Percentiles rank a stretch among this genome's conserved stretches.
These are phyloP conservation scores for Hypoxylon rubiginosum DNA, from an alignment of 2,329 filamentous ascomycete genomes.

Conservation along the genomic window DNA sequence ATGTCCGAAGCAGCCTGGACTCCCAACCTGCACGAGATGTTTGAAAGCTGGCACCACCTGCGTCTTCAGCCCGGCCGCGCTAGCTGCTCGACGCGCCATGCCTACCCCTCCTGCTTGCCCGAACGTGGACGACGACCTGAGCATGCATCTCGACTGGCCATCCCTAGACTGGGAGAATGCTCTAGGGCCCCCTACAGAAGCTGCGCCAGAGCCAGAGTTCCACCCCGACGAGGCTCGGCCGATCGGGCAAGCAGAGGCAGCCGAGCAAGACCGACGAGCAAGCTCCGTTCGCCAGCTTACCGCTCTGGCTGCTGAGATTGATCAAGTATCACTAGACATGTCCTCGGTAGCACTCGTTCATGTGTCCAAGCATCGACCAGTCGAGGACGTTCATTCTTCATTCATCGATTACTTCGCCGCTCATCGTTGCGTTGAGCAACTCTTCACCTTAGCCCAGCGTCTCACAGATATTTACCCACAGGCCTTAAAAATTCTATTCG, in stretches of 20 bases:
- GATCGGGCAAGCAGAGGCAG: conserved; percentile 10
- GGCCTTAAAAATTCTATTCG: conserved; percentile 44
- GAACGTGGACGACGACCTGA: conserved; percentile 31
- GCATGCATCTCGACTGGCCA: conserved; percentile 45
- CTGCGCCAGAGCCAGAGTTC: conserved; percentile 14
- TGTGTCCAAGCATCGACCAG: conserved; percentile 43
- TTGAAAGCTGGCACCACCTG: conserved; percentile 57
- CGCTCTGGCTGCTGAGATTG: conserved; percentile 44
- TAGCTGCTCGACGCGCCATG: conserved; percentile 31
- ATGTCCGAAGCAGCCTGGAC: conserved; percentile 58
- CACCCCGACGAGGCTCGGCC: neutral
- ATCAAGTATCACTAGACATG: conserved; percentile 46
- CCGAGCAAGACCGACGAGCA: conserved; percentile 33
- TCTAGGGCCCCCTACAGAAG: conserved; percentile 18
- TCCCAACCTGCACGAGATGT: conserved; percentile 57
- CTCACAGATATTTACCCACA: conserved; percentile 55
- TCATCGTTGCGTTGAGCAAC: conserved; percentile 51
- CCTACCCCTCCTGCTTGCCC: conserved; percentile 32
- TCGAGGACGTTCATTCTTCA: conserved; percentile 44
- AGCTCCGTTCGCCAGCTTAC: conserved; percentile 43
- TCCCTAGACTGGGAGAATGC: conserved; percentile 24
- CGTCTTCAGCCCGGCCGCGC: conserved; percentile 58
- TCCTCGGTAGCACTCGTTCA: conserved; percentile 42
- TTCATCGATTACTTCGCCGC: conserved; percentile 46
- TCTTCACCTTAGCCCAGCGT: conserved; percentile 54